Evolutionary conservation across 768 basidiomycete species (phyloP).

Genomic region (Hericium alpestre): DNA sequence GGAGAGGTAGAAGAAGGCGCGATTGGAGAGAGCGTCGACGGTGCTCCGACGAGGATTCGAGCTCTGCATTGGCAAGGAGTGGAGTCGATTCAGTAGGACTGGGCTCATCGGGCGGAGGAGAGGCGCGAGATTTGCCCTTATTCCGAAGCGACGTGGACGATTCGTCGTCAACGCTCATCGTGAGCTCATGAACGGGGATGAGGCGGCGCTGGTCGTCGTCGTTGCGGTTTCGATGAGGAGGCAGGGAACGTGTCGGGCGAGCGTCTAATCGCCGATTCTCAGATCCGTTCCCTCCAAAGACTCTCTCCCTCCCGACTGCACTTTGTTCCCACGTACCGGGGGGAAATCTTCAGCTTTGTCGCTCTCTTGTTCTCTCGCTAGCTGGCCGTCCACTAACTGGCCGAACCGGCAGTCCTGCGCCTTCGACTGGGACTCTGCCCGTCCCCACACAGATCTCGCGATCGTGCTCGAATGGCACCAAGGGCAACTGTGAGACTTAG

Average conservation of each 20-base stretch:
- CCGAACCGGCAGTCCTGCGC: no score
- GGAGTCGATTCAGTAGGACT: slow-evolving; percentile 42
- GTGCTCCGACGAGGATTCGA: slow-evolving; percentile 23
- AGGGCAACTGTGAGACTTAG: no score
- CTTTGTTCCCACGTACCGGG: no score
- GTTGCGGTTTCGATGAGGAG: neutral
- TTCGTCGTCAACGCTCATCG: neutral
- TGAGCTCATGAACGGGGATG: neutral
- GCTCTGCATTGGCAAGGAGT: slow-evolving; percentile 28
- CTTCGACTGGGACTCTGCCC: no score
- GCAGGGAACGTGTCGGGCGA: neutral
- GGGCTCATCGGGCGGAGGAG: slow-evolving; percentile 12
- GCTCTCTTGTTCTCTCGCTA: no score
- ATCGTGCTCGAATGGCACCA: no score
- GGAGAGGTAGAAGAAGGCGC: slow-evolving; percentile 40
- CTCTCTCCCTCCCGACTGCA: no score
- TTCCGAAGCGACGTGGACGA: slow-evolving; percentile 10
- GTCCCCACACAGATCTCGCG: no score
- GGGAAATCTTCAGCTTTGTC: no score
- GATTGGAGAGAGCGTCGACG: slow-evolving; percentile 37
- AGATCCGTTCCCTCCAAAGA: no score
- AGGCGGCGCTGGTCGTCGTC: neutral
- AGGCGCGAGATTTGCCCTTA: slow-evolving; percentile 37
- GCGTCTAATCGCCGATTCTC: no score
- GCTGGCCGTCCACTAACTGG: no score